These are phyloP conservation scores for Penicillium alfredii DNA, from an alignment of 495 filamentous ascomycete species.

Conservation along the genomic window DNA sequence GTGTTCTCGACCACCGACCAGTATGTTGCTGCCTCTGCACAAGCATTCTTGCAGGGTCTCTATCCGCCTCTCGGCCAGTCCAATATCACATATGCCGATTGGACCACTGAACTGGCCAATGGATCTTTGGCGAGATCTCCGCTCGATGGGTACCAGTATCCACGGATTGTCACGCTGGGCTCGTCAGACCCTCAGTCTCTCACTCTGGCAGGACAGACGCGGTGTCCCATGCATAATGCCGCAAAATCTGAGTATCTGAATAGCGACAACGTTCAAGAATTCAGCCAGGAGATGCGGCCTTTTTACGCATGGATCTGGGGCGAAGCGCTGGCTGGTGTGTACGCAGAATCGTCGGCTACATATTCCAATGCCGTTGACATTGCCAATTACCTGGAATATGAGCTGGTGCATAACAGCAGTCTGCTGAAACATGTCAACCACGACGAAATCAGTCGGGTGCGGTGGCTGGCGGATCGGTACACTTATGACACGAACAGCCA, in stretches of 20 bases:
- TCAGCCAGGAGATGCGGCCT: conserved; percentile 30
- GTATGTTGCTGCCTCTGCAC: conserved; percentile 53
- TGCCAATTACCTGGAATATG: conserved; percentile 71
- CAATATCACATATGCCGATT: conserved; percentile 34
- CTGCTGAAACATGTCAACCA: conserved; percentile 50
- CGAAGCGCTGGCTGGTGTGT: conserved; percentile 30
- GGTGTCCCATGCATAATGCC: conserved; percentile 44
- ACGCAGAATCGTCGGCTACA: conserved; percentile 33
- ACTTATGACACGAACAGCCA: conserved; percentile 62
- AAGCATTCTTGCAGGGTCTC: conserved; percentile 74
- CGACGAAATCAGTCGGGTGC: conserved; percentile 50
- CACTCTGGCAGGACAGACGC: conserved; percentile 52
- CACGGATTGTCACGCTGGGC: conserved; percentile 50
- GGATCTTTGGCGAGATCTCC: conserved; percentile 51
- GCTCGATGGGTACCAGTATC: conserved; percentile 69
- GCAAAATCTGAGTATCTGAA: conserved; percentile 32
- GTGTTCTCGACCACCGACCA: conserved; percentile 44
- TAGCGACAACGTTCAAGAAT: conserved; percentile 32
- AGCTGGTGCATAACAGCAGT: conserved; percentile 61
- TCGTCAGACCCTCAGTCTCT: conserved; percentile 48
- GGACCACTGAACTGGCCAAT: conserved; percentile 49
- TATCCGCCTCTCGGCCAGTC: conserved; percentile 60
- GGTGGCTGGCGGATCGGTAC: conserved; percentile 59
- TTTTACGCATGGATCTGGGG: conserved; percentile 48
- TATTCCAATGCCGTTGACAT: conserved; percentile 56